Evolutionary conservation across 768 basidiomycete genomes (phyloP), one percentile per base, ranked within the genome.

Genomic region (Suillus placidus): DNA sequence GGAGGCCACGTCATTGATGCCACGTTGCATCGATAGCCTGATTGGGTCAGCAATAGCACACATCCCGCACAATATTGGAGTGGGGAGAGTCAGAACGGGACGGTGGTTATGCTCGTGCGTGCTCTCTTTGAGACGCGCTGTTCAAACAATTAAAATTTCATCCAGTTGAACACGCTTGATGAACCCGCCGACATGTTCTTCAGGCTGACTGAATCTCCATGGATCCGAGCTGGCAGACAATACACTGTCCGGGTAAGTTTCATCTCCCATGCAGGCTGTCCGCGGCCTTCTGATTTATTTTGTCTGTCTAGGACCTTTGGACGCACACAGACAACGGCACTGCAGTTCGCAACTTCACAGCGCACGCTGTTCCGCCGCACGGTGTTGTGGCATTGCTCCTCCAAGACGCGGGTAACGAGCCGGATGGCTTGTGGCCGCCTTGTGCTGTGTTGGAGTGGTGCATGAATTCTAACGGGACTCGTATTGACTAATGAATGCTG

Each of bases 51-150:
- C 64, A 78, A 80, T 63, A 74, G 68, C 38, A 83, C 82, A 0
- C 83, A 85, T 70, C 89, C 89, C 1, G 87, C 89, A n/a, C 85
- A 88, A 66, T 90, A 85, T 71, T 90, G 89, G 89, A 88, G 87
- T 67, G 89, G 89, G 4, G 80, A 84, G 68, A 85, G 84, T 63
- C 78, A 88, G 72, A 86, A 89, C 61, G 89, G 89, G 58, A 86
- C 86, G 1, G 79, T 89, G 0, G 79, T 90, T 70, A 90, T 90
- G 89, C 80, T 90, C 34, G 88, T 89, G 67, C 64, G 83, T 56
- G 16, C 35, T 43, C 32, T 26, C n/a, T 26, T 45, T 55, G 54
- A 12, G 20, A 38, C 20, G 0, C 10, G 0, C 2, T 45, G 30
- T 37, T 18, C 12, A 67, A 20, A 32, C 26, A 49, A 55, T 10